Evolutionary conservation across 2,329 filamentous ascomycete genomes (phyloP), one percentile per base, ranked within the genome.

Genomic region (Hymenoscyphus fraxineus): DNA sequence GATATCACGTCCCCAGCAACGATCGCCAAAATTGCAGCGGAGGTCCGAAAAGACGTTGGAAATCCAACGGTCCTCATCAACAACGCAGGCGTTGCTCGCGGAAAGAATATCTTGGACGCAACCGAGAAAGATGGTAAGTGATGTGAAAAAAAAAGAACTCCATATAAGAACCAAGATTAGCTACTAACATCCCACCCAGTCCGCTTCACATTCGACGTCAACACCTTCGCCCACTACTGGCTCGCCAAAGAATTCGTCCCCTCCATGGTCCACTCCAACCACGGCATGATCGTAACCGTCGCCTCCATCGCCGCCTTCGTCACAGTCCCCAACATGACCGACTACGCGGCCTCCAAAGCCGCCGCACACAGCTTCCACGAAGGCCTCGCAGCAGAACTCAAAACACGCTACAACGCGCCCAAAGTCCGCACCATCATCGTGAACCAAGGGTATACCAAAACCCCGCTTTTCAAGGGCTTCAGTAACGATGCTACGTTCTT

Each of bases 221-320:
- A 92, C 77, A 80, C 86, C 0, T 74, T 92, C 39, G 80, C 86
- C 2, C 88, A 89, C 76, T 91, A 85, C 79, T 87, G 83, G 80
- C 81, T 87, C n/a, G 77, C 82, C 6, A 83, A 86, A 72, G 83
- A 87, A 64, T 92, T 92, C 76, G 78, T 93, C 1, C 89, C 89
- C 0, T 74, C 78, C 68, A 89, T 93, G 82, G 76, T 88, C 60
- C 73, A 76, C 7, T 73, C 73, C 13, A 86, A 91, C 77, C 89
- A 92, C 77, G 89, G 90, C 65, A 90, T 90, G 81, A 75, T 92
- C 51, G 87, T 92, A 27, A 92, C 87, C 0, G 82, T 92, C 27
- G 85, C 89, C 15, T 87, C 83, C 1, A 80, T 85, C 59, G 88
- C 88, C 0, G 82, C 83, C 13, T 90, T 85, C 77, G 69, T 86